A percentile compares a stretch with the other conserved stretches of the same genome.
These are phyloP conservation scores for Arthrobotrys iridis DNA, from an alignment of 2,329 filamentous ascomycete species.

Conservation along the genomic window DNA sequence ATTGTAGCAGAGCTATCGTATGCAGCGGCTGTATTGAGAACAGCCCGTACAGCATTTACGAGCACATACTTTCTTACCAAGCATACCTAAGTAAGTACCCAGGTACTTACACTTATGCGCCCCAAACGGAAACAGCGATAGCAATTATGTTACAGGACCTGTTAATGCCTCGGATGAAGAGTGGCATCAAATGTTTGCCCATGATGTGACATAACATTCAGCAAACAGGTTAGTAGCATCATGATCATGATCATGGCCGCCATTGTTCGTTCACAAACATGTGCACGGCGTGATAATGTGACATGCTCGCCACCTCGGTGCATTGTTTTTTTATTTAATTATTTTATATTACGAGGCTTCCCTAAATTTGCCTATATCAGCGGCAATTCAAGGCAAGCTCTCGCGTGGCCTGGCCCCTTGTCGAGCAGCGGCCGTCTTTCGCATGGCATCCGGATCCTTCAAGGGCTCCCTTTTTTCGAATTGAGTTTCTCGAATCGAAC, in stretches of 20 bases:
- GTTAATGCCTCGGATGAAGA: not conserved
- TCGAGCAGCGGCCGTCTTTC: not conserved
- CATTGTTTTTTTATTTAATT: too few relatives aligned
- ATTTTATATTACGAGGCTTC: slow-evolving; percentile 2
- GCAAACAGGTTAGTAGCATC: slow-evolving; percentile 10
- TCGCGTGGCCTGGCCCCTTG: slow-evolving; percentile 6
- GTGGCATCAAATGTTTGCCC: not conserved
- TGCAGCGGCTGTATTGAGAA: slow-evolving; percentile 19
- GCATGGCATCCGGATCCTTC: slow-evolving; percentile 12
- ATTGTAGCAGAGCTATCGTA: not conserved
- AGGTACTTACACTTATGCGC: too few relatives aligned
- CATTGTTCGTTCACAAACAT: not conserved
- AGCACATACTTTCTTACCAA: too few relatives aligned
- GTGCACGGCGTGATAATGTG: slow-evolving; percentile 14
- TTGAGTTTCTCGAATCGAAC: slow-evolving; percentile 18
- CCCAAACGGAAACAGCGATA: not conserved
- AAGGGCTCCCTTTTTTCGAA: not conserved
- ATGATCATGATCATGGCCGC: not conserved
- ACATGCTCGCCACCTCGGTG: slow-evolving; percentile 11
- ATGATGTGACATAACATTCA: not conserved
- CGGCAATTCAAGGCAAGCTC: not conserved
- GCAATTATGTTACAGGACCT: not conserved
- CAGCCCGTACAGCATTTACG: not conserved
- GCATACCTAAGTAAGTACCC: not conserved
- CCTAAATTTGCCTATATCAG: not conserved